Percentiles rank a stretch among this genome's conserved stretches.
Evolutionary conservation across 192 early-diverging fungal species (phyloP).

Genomic region (Coemansia sp.): DNA sequence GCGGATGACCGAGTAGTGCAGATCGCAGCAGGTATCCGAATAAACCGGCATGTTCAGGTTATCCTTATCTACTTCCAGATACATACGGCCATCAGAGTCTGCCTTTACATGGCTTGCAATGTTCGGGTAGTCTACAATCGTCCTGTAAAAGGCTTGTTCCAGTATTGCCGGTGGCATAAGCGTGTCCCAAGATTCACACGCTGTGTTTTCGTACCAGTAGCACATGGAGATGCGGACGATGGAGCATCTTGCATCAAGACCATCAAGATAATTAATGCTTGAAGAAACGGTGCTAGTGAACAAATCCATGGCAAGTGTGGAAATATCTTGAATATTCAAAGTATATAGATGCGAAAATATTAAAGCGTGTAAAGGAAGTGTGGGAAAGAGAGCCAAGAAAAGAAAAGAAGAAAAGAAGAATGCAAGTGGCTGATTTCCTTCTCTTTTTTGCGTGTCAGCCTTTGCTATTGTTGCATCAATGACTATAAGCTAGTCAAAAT

Average conservation of each 20-base stretch:
- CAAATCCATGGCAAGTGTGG: conserved; percentile 5
- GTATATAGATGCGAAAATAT: too few species aligned
- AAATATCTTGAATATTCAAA: background rate
- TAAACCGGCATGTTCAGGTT: conserved; percentile 37
- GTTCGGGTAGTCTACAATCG: conserved; percentile 20
- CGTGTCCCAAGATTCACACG: background rate
- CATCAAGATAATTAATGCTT: conserved; percentile 7
- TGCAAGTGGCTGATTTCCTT: too few species aligned
- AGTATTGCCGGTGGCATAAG: conserved; percentile 27
- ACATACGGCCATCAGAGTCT: background rate
- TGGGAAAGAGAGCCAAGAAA: too few species aligned
- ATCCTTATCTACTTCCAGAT: conserved; percentile 6
- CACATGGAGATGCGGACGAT: conserved; percentile 8
- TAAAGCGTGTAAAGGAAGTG: too few species aligned
- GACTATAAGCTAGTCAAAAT: too few species aligned
- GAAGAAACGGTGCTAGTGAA: conserved; percentile 2
- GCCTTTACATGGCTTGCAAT: conserved; percentile 10
- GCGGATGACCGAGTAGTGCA: background rate
- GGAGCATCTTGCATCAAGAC: conserved; percentile 8
- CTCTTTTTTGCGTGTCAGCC: too few species aligned
- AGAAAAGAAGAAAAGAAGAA: too few species aligned
- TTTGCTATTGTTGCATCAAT: too few species aligned
- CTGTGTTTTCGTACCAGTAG: conserved; percentile 21
- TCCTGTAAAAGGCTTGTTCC: conserved; percentile 15
- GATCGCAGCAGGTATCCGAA: conserved; percentile 11